These are phyloP conservation scores for Botryotinia globosa DNA, from an alignment of 2,329 filamentous ascomycete species.

Conservation along the genomic window DNA sequence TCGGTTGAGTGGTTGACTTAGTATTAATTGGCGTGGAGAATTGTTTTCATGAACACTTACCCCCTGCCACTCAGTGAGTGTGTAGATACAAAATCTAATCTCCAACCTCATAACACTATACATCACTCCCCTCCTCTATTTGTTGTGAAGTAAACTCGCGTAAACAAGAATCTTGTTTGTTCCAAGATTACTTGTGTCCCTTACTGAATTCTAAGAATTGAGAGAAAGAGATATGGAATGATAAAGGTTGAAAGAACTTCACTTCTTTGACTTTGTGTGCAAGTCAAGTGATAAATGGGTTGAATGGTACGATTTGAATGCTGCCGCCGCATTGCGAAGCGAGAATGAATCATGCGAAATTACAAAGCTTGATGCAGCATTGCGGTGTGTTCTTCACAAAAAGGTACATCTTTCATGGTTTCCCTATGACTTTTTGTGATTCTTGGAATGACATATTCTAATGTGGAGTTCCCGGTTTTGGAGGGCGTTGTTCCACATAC, in stretches of 20 bases:
- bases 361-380: no score
- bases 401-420: no score
- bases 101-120: no score
- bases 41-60: background rate
- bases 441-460: no score
- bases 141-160: no score
- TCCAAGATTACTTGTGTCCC: background rate
- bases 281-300: background rate
- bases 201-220: background rate
- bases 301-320: background rate
- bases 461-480: background rate
- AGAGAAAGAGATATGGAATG: background rate
- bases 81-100: background rate
- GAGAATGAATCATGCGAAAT: no score
- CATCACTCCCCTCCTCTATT: background rate
- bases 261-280: background rate
- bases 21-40: no score
- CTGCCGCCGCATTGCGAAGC: no score
- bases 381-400: no score
- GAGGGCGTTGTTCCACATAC: background rate
- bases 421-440: no score
- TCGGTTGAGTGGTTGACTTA: background rate
- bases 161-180: background rate
- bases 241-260: fast-evolving
- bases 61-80: background rate